Evolutionary conservation across 805 yeast species (phyloP).

Genomic region (Starmerella roubikii): DNA sequence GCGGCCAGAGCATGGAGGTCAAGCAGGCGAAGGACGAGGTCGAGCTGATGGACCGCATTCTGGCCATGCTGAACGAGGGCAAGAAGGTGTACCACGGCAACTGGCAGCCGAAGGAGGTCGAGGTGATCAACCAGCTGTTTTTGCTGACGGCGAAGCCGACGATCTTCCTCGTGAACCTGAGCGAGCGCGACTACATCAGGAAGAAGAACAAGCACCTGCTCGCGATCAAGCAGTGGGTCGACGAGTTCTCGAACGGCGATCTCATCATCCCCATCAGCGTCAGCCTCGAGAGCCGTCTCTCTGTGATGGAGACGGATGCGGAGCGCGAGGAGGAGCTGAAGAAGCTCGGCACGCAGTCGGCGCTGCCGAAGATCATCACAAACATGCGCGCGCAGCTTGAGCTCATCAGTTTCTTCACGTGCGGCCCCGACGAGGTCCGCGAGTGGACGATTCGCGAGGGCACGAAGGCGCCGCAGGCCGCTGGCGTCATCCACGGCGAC

Average conservation of each 20-base stretch:
- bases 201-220: slow-evolving; percentile 77
- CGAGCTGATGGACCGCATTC: slow-evolving; percentile 56
- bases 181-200: slow-evolving; percentile 76
- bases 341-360: slow-evolving; percentile 57
- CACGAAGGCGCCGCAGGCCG: slow-evolving; percentile 95
- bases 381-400: slow-evolving; percentile 78
- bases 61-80: slow-evolving; percentile 66
- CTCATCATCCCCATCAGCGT: slow-evolving; percentile 87
- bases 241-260: slow-evolving; percentile 75
- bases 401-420: slow-evolving; percentile 86
- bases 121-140: slow-evolving; percentile 70
- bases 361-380: slow-evolving; percentile 73
- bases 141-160: slow-evolving; percentile 92
- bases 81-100: slow-evolving; percentile 74
- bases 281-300: slow-evolving; percentile 79
- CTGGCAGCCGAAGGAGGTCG: slow-evolving; percentile 89
- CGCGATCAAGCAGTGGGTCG: slow-evolving; percentile 83
- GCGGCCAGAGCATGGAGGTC: slow-evolving; percentile 79
- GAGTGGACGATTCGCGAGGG: slow-evolving; percentile 95
- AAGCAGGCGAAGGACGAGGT: slow-evolving; percentile 82
- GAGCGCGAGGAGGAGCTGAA: slow-evolving; percentile 68
- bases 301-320: slow-evolving; percentile 73
- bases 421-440: slow-evolving; percentile 92
- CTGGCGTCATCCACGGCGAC: slow-evolving; percentile 95
- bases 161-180: slow-evolving; percentile 79